Evolutionary conservation across 805 yeast genomes (phyloP), one percentile per base, ranked within the genome.

Genomic region (Danielia oregonensis): DNA sequence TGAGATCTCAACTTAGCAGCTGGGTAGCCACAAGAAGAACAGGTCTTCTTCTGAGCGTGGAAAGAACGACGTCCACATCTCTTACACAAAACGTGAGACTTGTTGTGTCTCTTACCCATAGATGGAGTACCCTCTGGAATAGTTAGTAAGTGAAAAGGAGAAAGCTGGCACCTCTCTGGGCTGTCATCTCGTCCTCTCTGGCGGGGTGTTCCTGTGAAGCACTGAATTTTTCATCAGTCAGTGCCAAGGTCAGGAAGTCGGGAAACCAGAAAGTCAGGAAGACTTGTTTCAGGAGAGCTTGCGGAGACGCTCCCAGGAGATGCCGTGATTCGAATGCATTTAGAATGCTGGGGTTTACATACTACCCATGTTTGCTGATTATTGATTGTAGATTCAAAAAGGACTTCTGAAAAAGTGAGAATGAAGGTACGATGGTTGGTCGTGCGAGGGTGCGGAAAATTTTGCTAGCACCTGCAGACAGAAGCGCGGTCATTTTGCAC

Each of bases 41-140:
- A 93, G 63, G 96, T 87, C 82, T 86, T 86, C 95, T 91, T 93
- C 80, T 93, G 98, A 70, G 83, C 76, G 79, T 93, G 97, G 95
- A 91, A 91, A 47, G 96, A 83, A 79, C 97, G 95, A 68, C 79
- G 76, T 67, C 97, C 97, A 80, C 98, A 93, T 84, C 95, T 84
- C 80, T 85, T 87, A 82, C 98, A 93, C 74, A 89, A 79, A 70
- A 94, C 84, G 87, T 93, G 98, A 70, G 97, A 84, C 79, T 93
- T 93, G 91, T 86, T 89, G 86, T 93, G 97, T 76, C 93, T 88
- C 80, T 91, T 91, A 82, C 98, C 98, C 82, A 87, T 83, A 72
- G 97, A 87, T 78, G 97, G 96, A 74, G 98, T 91, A 86, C 98
- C 98, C 88, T 91, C 95, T 66, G 43, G 27, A 32, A 30, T 17